Percentiles rank a stretch among this genome's conserved stretches.
phyloP scores from a whole-genome alignment of 768 basidiomycete species.

The Agrocybe praecox region DNA sequence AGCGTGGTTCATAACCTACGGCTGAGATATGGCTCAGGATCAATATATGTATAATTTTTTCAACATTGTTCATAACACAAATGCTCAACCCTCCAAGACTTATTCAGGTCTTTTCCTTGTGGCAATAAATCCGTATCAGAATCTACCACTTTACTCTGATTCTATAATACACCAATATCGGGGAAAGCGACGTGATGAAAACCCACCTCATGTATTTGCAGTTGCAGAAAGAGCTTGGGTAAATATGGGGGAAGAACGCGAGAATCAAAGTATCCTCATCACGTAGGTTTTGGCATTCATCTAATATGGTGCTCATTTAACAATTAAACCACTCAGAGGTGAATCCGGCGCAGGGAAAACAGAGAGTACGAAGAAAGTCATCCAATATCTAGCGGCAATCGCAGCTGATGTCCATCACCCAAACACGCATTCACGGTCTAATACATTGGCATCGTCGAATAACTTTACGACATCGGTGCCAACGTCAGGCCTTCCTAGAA shows the following conservation, averaged over 20 bases:
- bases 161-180: slow-evolving; percentile 90
- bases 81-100: slow-evolving; percentile 50
- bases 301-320: slow-evolving; percentile 2
- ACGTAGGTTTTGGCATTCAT: slow-evolving; percentile 60
- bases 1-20: slow-evolving; percentile 98
- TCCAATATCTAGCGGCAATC: slow-evolving; percentile 97
- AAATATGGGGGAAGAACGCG: slow-evolving; percentile 96
- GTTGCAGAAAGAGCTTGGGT: slow-evolving; percentile 98
- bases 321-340: slow-evolving; percentile 55
- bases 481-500: slow-evolving; percentile 69
- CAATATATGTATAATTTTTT: slow-evolving; percentile 72
- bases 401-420: slow-evolving; percentile 77
- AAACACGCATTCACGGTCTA: slow-evolving; percentile 62
- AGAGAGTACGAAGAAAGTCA: slow-evolving; percentile 98
- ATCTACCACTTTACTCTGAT: slow-evolving; percentile 89
- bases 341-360: slow-evolving; percentile 99
- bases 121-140: slow-evolving; percentile 96
- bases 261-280: slow-evolving; percentile 97
- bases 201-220: slow-evolving; percentile 95
- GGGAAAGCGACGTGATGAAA: slow-evolving; percentile 85
- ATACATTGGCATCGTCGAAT: slow-evolving; percentile 54
- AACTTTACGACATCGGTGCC: slow-evolving; percentile 60
- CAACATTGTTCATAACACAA: background rate
- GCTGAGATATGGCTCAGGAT: slow-evolving; percentile 85
- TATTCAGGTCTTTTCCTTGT: slow-evolving; percentile 97